Evolutionary conservation across 2,329 filamentous ascomycete species (phyloP).

Genomic region (Aspergillus pseudonomiae): DNA sequence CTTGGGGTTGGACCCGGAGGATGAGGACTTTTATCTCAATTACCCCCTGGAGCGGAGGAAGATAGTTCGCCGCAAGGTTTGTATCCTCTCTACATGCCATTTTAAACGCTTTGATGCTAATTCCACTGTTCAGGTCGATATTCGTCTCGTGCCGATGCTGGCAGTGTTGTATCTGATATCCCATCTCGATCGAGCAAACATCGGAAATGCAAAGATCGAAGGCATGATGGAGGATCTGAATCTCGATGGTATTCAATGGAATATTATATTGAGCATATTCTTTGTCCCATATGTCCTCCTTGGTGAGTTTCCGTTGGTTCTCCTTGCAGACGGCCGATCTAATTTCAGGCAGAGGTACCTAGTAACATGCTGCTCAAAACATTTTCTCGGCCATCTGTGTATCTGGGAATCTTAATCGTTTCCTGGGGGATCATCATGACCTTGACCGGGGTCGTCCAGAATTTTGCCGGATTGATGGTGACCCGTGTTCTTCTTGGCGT

Average conservation of each 20-base stretch:
- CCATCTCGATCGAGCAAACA: conserved; percentile 32
- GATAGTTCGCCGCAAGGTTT: conserved; percentile 16
- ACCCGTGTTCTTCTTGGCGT: conserved; percentile 51
- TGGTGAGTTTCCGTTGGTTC: conserved; percentile 6
- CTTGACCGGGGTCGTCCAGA: conserved; percentile 52
- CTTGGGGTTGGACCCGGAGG: conserved; percentile 27
- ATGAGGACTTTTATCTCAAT: conserved; percentile 34
- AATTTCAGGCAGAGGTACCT: conserved; percentile 17
- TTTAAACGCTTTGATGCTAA: not conserved
- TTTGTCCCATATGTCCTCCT: conserved; percentile 16
- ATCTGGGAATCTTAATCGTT: conserved; percentile 32
- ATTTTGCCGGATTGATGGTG: conserved; percentile 49
- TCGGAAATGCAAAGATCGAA: conserved; percentile 34
- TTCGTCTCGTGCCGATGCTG: conserved; percentile 23
- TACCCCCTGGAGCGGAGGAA: conserved; percentile 28
- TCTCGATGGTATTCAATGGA: conserved; percentile 28
- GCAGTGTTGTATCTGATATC: conserved; percentile 27
- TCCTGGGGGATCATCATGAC: conserved; percentile 53
- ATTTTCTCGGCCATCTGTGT: conserved; percentile 29
- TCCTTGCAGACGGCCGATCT: not conserved
- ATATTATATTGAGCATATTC: conserved; percentile 19
- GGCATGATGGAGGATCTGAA: conserved; percentile 24
- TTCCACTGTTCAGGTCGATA: conserved; percentile 14
- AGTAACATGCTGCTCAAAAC: conserved; percentile 26
- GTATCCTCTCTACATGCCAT: not conserved